phyloP scores from a whole-genome alignment of 1,284 basidiomycete genomes.

The Neonothopanus nambi region DNA sequence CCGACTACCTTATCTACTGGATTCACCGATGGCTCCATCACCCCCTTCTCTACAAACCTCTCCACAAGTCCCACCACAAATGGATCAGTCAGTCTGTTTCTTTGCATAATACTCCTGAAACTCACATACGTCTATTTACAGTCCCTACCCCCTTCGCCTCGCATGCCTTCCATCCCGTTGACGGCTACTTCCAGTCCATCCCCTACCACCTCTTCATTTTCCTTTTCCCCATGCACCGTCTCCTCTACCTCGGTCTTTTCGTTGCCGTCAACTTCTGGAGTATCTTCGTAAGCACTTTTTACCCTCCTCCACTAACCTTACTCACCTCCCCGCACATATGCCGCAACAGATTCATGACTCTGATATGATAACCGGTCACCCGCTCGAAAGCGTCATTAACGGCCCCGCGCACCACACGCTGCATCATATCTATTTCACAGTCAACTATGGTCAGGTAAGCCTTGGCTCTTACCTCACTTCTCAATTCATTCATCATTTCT shows the following conservation, averaged over 20 bases:
- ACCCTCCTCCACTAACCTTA: not conserved
- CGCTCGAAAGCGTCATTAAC: conserved; percentile 91
- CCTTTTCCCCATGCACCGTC: conserved; percentile 89
- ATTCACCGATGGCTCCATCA: conserved; percentile 91
- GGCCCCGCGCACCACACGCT: conserved; percentile 97
- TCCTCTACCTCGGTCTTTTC: conserved; percentile 81
- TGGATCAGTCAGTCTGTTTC: conserved; percentile 79
- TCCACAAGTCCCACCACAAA: conserved; percentile 98
- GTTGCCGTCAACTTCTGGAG: conserved; percentile 91
- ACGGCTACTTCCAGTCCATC: conserved; percentile 92
- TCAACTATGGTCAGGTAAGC: conserved; percentile 88
- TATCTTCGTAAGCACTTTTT: conserved; percentile 71
- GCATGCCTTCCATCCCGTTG: conserved; percentile 95
- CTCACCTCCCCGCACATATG: not conserved
- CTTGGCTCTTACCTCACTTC: too few species aligned
- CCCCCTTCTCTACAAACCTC: conserved; percentile 83
- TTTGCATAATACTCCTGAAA: not conserved
- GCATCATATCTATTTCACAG: conserved; percentile 94
- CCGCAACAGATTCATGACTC: conserved; percentile 87
- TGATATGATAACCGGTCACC: conserved; percentile 98
- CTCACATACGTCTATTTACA: conserved; percentile 30
- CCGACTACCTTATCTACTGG: conserved; percentile 94
- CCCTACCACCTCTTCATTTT: conserved; percentile 95
- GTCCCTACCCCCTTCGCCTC: conserved; percentile 97
- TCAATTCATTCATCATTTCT: too few species aligned